Evolutionary conservation across 192 early-diverging fungal genomes (phyloP).

Genomic region (Coemansia sp.): DNA sequence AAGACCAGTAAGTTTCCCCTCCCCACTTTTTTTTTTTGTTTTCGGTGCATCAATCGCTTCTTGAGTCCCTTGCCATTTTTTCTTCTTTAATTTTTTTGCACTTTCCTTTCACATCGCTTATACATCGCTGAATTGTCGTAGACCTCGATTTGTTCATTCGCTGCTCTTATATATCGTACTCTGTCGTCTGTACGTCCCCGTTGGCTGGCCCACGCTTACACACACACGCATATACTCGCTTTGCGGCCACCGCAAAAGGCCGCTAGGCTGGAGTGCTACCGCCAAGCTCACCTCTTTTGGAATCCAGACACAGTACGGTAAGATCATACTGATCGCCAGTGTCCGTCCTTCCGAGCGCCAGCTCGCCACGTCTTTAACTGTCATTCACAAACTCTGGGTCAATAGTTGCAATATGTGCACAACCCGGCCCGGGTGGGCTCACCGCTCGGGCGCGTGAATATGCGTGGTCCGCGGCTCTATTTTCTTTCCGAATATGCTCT

Average conservation of each 20-base stretch:
- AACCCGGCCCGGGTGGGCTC: neutral
- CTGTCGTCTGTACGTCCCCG: neutral
- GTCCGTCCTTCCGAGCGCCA: neutral
- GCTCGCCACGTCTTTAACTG: neutral
- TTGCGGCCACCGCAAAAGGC: neutral
- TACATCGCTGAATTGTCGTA: constrained; percentile 3
- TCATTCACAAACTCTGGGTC: neutral
- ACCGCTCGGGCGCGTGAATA: neutral
- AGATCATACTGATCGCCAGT: constrained; percentile 1
- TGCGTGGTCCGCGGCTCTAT: neutral
- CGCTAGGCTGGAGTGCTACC: neutral
- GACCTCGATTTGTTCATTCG: neutral
- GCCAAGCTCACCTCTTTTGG: neutral
- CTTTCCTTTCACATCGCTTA: neutral
- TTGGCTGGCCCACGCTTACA: constrained; percentile 3
- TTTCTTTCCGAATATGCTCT: neutral
- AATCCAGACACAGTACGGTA: constrained; percentile 4
- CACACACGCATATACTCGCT: neutral
- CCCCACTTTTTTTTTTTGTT: neutral
- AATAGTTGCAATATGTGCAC: neutral
- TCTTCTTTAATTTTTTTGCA: neutral
- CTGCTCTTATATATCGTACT: neutral
- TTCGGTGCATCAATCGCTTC: neutral
- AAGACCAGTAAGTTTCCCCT: constrained; percentile 4
- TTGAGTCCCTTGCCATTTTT: neutral